Conservation (phyloP, 2,329 filamentous ascomycete genomes). For the Coleophoma cylindrospora region DNA sequence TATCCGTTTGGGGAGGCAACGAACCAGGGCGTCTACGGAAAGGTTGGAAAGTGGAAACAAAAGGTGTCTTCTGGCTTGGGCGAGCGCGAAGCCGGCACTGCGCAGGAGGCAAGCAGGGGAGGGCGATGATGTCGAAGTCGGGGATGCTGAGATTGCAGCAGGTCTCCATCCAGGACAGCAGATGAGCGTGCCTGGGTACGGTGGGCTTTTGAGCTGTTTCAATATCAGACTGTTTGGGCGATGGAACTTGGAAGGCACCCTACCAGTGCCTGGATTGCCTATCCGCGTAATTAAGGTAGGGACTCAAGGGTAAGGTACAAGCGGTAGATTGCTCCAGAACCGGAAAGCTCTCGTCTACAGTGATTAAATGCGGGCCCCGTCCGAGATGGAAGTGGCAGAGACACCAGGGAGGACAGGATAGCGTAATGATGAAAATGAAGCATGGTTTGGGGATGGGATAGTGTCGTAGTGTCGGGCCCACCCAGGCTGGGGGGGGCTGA, state of each 20-base stretch:
- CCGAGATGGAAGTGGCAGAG: constrained; percentile 21
- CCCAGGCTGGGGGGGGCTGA: constrained; percentile 16
- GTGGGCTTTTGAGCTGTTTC: constrained; percentile 8
- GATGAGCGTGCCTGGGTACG: constrained; percentile 9
- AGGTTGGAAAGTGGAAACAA: too few relatives aligned
- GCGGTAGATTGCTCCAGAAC: constrained; percentile 5
- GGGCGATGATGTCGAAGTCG: constrained; percentile 6
- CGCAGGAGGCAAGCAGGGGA: constrained; percentile 5
- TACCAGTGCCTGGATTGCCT: too few relatives aligned
- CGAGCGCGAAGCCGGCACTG: background rate
- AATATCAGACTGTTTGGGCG: constrained; percentile 11
- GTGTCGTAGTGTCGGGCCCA: constrained; percentile 1
- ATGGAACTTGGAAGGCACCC: constrained; percentile 1
- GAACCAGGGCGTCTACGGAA: background rate
- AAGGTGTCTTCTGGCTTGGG: too few relatives aligned
- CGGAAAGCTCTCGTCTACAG: constrained; percentile 7
- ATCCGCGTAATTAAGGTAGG: too few relatives aligned
- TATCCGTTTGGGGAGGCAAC: constrained; percentile 13
- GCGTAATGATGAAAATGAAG: constrained; percentile 6
- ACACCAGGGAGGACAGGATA: constrained; percentile 11
- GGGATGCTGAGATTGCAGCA: too few relatives aligned
- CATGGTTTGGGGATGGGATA: constrained; percentile 10
- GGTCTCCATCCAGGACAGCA: constrained; percentile 11
- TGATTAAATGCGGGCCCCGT: constrained; percentile 12
- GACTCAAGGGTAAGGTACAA: background rate